Percentiles rank a stretch among this genome's conserved stretches.
phyloP scores from a whole-genome alignment of 345 rosid species.

The Carallia pectinifolia region DNA sequence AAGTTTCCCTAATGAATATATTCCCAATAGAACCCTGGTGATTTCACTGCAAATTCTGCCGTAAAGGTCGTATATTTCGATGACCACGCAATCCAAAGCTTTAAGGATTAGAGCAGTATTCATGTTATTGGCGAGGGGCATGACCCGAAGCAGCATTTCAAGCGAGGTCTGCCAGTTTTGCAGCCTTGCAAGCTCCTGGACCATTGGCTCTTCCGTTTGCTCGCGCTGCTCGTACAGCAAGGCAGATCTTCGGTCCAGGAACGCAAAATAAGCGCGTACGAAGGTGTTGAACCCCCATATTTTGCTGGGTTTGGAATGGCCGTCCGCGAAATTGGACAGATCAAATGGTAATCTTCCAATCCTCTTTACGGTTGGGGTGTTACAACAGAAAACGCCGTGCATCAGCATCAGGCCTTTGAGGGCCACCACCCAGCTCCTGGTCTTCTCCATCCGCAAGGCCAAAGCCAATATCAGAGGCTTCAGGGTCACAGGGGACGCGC shows the following conservation, averaged over 20 bases:
- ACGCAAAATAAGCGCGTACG: conserved; percentile 61
- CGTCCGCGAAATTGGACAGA: conserved; percentile 36
- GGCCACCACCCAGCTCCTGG: conserved; percentile 73
- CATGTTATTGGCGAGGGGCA: conserved; percentile 50
- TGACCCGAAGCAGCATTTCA: conserved; percentile 56
- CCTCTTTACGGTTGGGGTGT: conserved; percentile 36
- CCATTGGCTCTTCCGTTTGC: conserved; percentile 26
- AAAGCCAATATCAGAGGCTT: conserved; percentile 51
- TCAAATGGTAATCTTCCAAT: conserved; percentile 40
- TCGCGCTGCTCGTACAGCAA: conserved; percentile 31
- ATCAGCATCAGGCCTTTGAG: conserved; percentile 40
- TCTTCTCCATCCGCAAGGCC: conserved; percentile 53
- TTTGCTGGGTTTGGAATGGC: not conserved
- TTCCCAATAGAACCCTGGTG: conserved; percentile 21
- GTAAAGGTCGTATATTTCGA: conserved; percentile 57
- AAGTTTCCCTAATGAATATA: conserved; percentile 32
- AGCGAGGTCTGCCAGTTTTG: conserved; percentile 51
- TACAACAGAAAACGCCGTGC: conserved; percentile 61
- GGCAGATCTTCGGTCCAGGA: conserved; percentile 54
- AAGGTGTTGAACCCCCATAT: conserved; percentile 39
- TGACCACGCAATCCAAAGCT: conserved; percentile 68
- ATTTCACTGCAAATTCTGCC: conserved; percentile 46
- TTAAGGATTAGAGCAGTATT: conserved; percentile 43
- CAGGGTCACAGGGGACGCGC: conserved; percentile 55
- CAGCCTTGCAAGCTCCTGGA: conserved; percentile 40